Evolutionary conservation across 371 early-diverging fungal species (phyloP), one percentile per base, ranked within the genome.

Genomic region (Capniomyces stellatus): DNA sequence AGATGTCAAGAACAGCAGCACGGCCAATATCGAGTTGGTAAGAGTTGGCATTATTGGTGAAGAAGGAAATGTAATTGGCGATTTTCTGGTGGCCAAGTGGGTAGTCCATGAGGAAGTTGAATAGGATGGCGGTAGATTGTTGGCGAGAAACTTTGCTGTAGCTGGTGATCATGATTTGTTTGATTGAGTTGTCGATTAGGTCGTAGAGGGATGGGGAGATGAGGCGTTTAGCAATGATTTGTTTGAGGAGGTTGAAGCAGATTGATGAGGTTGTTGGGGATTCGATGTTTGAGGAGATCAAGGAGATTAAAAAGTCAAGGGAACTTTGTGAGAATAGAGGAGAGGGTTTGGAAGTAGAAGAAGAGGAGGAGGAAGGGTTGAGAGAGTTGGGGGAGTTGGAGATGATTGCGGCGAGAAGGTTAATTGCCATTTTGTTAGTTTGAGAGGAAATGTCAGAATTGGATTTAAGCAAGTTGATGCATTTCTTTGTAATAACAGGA

Each of bases 21-120:
- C 93, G 81, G 43, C 95, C 98, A 53, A 76, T 81, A 68, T 97
- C 95, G 66, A 79, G 81, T 29, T 76, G 82, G 62, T 90, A 97
- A 52, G 78, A 75, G 15, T 55, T 44, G 47, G 92, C 70, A 64
- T 95, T 94, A 61, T 85, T 80, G 58, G 88, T 71, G 47, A 93
- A 64, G 60, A 88, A 90, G 54, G 74, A 76, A 74, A 95, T 81
- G 58, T 84, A 83, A 54, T 76, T 82, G 58, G 75, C 69, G 31
- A 95, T 69, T 46, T 89, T 76, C 2, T 73, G 71, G 31, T 74
- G 73, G 39, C 90, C 90, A 60, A 87, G 87, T 27, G 95, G 98
- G 65, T 92, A 97, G 53, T 91, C 87, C 66, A 94, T 72, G 57
- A 94, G 64, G 74, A 95, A 98, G 62, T 82, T 82, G 48, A 92